Percentiles rank a stretch among this genome's conserved stretches.
phyloP scores from a whole-genome alignment of 805 yeast species.

The Saccharomyces paradoxus region DNA sequence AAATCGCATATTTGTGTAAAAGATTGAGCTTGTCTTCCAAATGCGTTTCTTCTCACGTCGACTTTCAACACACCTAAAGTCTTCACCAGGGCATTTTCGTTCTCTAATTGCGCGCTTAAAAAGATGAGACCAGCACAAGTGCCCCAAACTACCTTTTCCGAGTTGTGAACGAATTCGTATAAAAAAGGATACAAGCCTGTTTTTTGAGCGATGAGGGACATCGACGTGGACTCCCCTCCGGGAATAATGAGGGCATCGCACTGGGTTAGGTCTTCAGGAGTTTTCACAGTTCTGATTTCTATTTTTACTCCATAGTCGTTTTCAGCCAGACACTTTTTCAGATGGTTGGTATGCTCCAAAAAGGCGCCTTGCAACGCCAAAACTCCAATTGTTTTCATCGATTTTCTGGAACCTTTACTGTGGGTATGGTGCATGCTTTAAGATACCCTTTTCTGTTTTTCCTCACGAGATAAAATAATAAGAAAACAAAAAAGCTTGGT shows the following conservation, averaged over 20 bases:
- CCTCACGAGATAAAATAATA: not conserved
- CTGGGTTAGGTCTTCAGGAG: conserved; percentile 37
- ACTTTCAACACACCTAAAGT: conserved; percentile 58
- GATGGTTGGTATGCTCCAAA: conserved; percentile 52
- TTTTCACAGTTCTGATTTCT: conserved; percentile 41
- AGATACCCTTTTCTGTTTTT: not conserved
- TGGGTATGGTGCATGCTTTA: not conserved
- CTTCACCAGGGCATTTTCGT: conserved; percentile 47
- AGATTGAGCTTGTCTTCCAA: conserved; percentile 66
- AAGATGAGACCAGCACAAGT: conserved; percentile 77
- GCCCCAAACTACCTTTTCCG: conserved; percentile 63
- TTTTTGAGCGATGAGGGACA: conserved; percentile 61
- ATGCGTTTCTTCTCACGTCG: conserved; percentile 59
- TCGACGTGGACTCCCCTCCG: conserved; percentile 59
- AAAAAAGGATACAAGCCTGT: conserved; percentile 51
- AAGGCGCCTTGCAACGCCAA: conserved; percentile 75
- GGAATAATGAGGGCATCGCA: conserved; percentile 62
- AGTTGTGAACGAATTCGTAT: conserved; percentile 38
- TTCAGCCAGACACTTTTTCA: conserved; percentile 31
- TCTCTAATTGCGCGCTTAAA: conserved; percentile 44
- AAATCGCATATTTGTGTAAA: conserved; percentile 43
- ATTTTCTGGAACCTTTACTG: not conserved
- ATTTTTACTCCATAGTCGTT: conserved; percentile 27
- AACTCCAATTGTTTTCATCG: conserved; percentile 45
- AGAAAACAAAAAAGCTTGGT: not conserved